A percentile compares a stretch with the other conserved stretches of the same genome.
Conservation (phyloP, 2,329 filamentous ascomycete genomes). For the Neonectria ditissima region DNA sequence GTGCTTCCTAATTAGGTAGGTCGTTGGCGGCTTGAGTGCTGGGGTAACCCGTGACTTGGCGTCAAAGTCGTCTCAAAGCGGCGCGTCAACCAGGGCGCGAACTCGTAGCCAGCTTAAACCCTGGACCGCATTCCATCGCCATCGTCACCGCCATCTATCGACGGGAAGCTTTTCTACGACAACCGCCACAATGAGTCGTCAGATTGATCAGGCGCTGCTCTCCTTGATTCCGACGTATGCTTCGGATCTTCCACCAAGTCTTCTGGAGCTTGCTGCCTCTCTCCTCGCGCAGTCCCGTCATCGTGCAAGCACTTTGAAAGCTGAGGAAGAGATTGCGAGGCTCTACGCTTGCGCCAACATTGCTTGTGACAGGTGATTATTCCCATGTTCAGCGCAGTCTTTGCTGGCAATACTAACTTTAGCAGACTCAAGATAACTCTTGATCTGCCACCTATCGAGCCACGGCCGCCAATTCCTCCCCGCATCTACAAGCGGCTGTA, state of each 20-base stretch:
- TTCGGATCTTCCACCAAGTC: constrained; percentile 73
- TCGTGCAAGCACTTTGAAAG: constrained; percentile 80
- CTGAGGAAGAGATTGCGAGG: constrained; percentile 89
- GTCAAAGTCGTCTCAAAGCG: constrained; percentile 8
- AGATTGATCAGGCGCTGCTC: constrained; percentile 79
- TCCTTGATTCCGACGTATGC: constrained; percentile 80
- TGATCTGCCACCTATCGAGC: constrained; percentile 80
- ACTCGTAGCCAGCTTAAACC: not conserved
- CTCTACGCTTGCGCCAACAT: constrained; percentile 88
- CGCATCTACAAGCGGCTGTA: constrained; percentile 88
- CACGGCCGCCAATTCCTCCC: constrained; percentile 81
- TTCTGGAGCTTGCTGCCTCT: constrained; percentile 77
- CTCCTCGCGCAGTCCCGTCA: constrained; percentile 84
- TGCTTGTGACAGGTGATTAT: constrained; percentile 81
- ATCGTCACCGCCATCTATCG: constrained; percentile 10
- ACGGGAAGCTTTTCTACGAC: not conserved
- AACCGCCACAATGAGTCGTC: constrained; percentile 72
- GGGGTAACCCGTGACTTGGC: constrained; percentile 25
- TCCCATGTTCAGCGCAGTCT: not conserved
- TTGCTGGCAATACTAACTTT: constrained; percentile 3
- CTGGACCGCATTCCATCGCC: constrained; percentile 9
- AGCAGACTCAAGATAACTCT: constrained; percentile 78
- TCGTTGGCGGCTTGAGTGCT: not conserved
- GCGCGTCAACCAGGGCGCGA: constrained; percentile 21
- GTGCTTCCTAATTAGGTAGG: constrained; percentile 1